These are phyloP conservation scores for Guadua angustifolia DNA, from an alignment of 176 grass and related monocot species.

Conservation along the genomic window DNA sequence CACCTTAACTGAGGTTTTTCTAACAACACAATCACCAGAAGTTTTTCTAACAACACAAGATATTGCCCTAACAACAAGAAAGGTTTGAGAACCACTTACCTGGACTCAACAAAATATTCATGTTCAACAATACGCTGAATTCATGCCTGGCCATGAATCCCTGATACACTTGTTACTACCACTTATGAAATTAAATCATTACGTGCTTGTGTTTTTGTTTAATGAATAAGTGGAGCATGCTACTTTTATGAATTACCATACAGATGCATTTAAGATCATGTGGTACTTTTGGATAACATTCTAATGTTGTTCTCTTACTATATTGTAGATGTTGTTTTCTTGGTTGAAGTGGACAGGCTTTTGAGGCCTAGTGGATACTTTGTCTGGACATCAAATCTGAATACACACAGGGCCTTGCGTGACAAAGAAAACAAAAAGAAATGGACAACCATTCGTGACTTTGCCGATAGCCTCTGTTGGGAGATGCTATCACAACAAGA, in stretches of 20 bases:
- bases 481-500: conserved; percentile 98
- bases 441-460: conserved; percentile 68
- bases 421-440: conserved; percentile 98
- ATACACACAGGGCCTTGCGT: conserved; percentile 84
- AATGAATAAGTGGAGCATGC: too few relatives aligned
- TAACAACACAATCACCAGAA: too few relatives aligned
- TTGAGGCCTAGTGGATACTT: conserved; percentile 97
- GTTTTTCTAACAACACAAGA: neutral
- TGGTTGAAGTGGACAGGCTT: conserved; percentile 96
- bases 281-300: conserved; percentile 6
- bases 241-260: conserved; percentile 6
- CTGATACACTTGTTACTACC: too few relatives aligned
- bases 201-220: too few relatives aligned
- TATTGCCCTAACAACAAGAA: neutral
- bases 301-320: conserved; percentile 20
- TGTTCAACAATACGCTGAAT: too few relatives aligned
- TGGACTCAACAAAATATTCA: too few relatives aligned
- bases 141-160: too few relatives aligned
- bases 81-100: too few relatives aligned
- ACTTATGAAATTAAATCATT: too few relatives aligned
- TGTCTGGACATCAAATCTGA: conserved; percentile 88
- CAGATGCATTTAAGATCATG: neutral
- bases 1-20: too few relatives aligned
- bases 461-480: conserved; percentile 85
- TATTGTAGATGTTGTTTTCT: conserved; percentile 81